These are phyloP conservation scores for Rhododendron henanense DNA, from an alignment of 148 eudicot genomes.

Conservation along the genomic window DNA sequence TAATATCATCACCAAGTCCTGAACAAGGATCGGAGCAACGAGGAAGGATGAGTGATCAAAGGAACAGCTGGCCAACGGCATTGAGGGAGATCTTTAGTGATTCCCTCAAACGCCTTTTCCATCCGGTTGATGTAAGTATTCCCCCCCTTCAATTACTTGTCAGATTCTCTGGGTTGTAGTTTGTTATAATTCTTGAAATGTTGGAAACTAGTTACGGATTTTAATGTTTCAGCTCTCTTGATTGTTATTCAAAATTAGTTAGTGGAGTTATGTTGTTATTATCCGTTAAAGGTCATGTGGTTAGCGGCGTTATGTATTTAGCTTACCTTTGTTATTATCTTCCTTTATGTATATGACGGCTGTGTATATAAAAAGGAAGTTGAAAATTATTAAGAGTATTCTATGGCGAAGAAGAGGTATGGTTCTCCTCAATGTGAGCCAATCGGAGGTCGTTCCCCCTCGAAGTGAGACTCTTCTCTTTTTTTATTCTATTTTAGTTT, in stretches of 20 bases:
- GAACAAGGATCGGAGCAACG: conserved; percentile 27
- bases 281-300: no score
- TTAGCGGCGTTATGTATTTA: no score
- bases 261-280: no score
- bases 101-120: conserved; percentile 52
- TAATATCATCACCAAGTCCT: conserved; percentile 5
- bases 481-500: no score
- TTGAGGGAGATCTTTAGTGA: conserved; percentile 25
- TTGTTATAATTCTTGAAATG: background rate
- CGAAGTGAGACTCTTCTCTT: background rate
- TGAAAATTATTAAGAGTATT: background rate
- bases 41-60: conserved; percentile 20
- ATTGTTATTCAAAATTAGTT: no score
- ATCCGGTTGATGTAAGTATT: conserved; percentile 59
- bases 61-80: conserved; percentile 30
- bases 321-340: background rate
- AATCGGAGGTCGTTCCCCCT: background rate
- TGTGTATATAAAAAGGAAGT: background rate
- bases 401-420: background rate
- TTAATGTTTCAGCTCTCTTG: no score
- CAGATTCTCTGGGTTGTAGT: background rate
- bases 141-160: background rate
- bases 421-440: background rate
- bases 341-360: background rate
- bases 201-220: background rate